phyloP scores from a whole-genome alignment of 2,329 filamentous ascomycete genomes.

The Pleoardoris graminearum region DNA sequence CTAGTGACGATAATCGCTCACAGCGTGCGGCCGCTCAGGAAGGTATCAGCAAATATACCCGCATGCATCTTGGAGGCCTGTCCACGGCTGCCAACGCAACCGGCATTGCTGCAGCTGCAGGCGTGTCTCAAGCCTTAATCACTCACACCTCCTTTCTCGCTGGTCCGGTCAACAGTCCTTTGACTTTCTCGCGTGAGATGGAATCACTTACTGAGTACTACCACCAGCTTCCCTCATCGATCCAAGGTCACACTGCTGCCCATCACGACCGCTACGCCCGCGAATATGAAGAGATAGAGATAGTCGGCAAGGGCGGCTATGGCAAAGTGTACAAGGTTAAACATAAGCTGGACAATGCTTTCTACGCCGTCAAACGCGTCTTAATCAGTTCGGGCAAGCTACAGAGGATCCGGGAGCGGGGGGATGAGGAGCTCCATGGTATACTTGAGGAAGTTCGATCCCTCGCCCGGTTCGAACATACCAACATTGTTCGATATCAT shows the following conservation, averaged over 20 bases:
- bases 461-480: slow-evolving; percentile 64
- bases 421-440: slow-evolving; percentile 58
- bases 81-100: slow-evolving; percentile 8
- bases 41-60: slow-evolving; percentile 42
- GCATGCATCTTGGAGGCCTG: slow-evolving; percentile 29
- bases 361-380: slow-evolving; percentile 70
- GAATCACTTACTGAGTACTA: slow-evolving; percentile 20
- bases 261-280: slow-evolving; percentile 38
- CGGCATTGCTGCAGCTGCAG: slow-evolving; percentile 18
- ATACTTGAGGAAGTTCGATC: slow-evolving; percentile 65
- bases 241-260: slow-evolving; percentile 35
- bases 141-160: slow-evolving; percentile 10
- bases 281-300: slow-evolving; percentile 48
- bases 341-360: slow-evolving; percentile 63
- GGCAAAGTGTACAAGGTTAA: slow-evolving; percentile 65
- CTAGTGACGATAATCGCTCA: slow-evolving; percentile 44
- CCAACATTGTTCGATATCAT: slow-evolving; percentile 69
- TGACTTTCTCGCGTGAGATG: not conserved
- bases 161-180: not conserved
- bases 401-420: slow-evolving; percentile 56
- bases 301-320: slow-evolving; percentile 68
- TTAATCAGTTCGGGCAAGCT: slow-evolving; percentile 58
- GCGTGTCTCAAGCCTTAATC: slow-evolving; percentile 29
- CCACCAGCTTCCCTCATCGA: slow-evolving; percentile 20
- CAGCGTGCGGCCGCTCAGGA: slow-evolving; percentile 41